Percentiles rank a stretch among this genome's conserved stretches.
Conservation (phyloP, 768 basidiomycete species). For the Tulasnella sp. region DNA sequence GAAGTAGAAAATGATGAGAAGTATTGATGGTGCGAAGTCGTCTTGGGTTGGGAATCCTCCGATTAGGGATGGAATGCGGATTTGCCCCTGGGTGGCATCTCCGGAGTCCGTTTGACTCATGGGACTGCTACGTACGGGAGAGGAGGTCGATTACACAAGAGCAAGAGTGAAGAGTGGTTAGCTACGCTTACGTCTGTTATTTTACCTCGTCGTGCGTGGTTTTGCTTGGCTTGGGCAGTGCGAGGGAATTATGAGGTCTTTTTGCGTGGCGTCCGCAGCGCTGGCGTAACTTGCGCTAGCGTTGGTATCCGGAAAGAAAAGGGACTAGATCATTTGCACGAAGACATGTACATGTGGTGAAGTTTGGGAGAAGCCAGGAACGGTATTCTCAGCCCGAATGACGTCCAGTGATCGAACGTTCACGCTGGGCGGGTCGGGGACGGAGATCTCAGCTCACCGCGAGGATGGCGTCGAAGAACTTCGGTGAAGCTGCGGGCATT, state of each 20-base stretch:
- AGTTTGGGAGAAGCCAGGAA: neutral
- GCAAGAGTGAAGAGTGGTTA: too few species aligned
- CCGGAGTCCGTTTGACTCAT: neutral
- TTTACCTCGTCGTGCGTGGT: too few species aligned
- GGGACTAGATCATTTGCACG: neutral
- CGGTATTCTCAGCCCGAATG: neutral
- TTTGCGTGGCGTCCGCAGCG: neutral
- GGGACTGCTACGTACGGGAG: neutral
- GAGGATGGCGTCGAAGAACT: neutral
- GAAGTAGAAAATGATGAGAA: conserved; percentile 38
- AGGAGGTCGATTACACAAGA: neutral
- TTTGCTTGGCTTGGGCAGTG: too few species aligned
- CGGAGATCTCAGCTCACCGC: neutral
- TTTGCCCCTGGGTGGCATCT: neutral
- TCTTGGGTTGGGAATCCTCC: conserved; percentile 36
- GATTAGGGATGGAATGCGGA: conserved; percentile 35
- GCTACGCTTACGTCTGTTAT: too few species aligned
- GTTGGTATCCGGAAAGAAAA: neutral
- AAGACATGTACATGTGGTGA: neutral
- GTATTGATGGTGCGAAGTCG: conserved; percentile 41
- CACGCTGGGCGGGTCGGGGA: too few species aligned
- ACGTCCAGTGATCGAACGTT: neutral
- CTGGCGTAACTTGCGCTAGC: neutral
- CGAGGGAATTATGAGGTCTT: neutral
- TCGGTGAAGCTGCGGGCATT: neutral